Percentiles rank a stretch among this genome's conserved stretches.
These are phyloP conservation scores for Naegleria fowleri DNA, from an alignment of 208 protist species.

Conservation along the genomic window DNA sequence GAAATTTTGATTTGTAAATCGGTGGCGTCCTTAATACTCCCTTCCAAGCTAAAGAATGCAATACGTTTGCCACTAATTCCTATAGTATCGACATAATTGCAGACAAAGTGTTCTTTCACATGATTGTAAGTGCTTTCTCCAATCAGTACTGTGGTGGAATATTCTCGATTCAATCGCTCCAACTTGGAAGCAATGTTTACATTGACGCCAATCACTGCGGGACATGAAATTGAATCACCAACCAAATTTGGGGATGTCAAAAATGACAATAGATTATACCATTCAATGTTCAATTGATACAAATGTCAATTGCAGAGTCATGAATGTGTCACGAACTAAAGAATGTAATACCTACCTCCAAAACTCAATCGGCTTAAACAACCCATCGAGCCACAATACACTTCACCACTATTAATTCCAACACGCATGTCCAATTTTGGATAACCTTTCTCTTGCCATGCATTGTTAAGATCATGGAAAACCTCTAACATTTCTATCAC, in stretches of 20 bases:
- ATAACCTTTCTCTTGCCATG: background rate
- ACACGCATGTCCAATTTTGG: background rate
- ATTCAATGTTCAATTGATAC: too few relatives aligned
- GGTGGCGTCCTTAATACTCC: background rate
- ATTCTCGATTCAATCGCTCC: background rate
- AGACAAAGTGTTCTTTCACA: background rate
- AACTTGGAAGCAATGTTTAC: background rate
- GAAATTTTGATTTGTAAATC: conserved; percentile 1
- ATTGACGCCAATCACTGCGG: background rate
- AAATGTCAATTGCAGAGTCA: too few relatives aligned
- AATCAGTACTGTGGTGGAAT: background rate
- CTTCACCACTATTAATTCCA: background rate
- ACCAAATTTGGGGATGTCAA: too few relatives aligned
- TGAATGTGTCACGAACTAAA: too few relatives aligned
- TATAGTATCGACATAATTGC: background rate
- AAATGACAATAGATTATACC: too few relatives aligned
- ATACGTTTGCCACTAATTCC: background rate
- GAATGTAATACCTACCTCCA: too few relatives aligned
- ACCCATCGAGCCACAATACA: background rate
- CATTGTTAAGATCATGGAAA: background rate
- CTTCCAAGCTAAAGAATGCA: background rate
- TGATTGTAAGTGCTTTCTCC: background rate
- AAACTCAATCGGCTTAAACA: background rate
- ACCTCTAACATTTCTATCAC: background rate
- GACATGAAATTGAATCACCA: too few relatives aligned